Evolutionary conservation across 768 basidiomycete genomes (phyloP).

Genomic region (Boletus sp.): DNA sequence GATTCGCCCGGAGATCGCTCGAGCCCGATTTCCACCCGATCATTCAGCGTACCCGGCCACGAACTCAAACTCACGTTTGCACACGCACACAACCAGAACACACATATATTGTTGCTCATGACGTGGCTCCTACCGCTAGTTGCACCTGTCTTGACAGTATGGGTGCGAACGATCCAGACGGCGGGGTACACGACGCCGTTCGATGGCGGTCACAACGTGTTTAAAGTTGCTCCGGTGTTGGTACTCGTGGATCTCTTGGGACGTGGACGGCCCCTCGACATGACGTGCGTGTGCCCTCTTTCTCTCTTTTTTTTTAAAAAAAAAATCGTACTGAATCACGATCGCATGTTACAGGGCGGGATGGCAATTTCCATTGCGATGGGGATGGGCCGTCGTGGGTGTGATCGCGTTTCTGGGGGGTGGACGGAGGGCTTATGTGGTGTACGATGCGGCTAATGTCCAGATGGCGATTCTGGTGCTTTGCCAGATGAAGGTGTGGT

Average conservation of each 20-base stretch:
- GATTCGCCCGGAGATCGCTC: slow-evolving; percentile 2
- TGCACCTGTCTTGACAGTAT: slow-evolving; percentile 78
- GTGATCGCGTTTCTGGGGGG: slow-evolving; percentile 61
- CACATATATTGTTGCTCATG: slow-evolving; percentile 70
- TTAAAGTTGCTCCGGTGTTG: slow-evolving; percentile 62
- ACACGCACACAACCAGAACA: slow-evolving; percentile 45
- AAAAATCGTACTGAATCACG: neutral
- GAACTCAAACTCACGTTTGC: slow-evolving; percentile 4
- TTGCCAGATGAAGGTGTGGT: slow-evolving; percentile 6
- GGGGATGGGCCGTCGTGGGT: slow-evolving; percentile 51
- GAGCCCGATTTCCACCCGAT: neutral
- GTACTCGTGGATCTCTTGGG: slow-evolving; percentile 60
- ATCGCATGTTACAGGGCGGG: slow-evolving; percentile 3
- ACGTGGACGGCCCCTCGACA: slow-evolving; percentile 44
- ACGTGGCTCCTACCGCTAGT: slow-evolving; percentile 76
- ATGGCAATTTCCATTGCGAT: slow-evolving; percentile 36
- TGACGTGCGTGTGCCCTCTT: slow-evolving; percentile 33
- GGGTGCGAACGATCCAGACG: slow-evolving; percentile 82
- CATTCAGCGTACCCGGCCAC: neutral
- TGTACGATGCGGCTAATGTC: slow-evolving; percentile 60
- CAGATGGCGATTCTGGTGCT: slow-evolving; percentile 13
- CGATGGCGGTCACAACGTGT: slow-evolving; percentile 72
- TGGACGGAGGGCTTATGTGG: slow-evolving; percentile 58
- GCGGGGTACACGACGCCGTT: slow-evolving; percentile 79
- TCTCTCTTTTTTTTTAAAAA: neutral